Evolutionary conservation across 495 filamentous ascomycete genomes (phyloP).

Genomic region (Massariosphaeria phaeospora): DNA sequence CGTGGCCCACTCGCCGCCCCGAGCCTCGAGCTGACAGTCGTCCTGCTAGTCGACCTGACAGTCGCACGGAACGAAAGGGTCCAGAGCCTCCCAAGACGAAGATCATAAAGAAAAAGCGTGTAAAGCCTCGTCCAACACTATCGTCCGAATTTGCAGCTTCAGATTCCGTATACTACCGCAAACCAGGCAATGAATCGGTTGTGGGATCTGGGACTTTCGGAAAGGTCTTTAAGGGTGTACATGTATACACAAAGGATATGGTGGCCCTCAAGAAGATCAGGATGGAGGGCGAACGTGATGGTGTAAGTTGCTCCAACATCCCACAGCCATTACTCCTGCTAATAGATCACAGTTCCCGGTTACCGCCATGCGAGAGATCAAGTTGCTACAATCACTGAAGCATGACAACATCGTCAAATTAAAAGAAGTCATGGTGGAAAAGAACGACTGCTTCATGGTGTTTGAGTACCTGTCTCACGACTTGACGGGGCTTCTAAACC

Average conservation of each 20-base stretch:
- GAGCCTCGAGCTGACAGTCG: constrained; percentile 38
- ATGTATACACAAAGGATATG: constrained; percentile 85
- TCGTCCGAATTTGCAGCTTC: constrained; percentile 66
- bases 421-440: constrained; percentile 95
- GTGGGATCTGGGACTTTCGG: constrained; percentile 92
- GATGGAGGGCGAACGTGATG: constrained; percentile 96
- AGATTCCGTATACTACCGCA: constrained; percentile 84
- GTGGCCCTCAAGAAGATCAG: constrained; percentile 92
- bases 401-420: constrained; percentile 85
- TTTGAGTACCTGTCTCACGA: constrained; percentile 99
- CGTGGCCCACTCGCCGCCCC: constrained; percentile 23
- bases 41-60: constrained; percentile 43
- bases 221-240: constrained; percentile 96
- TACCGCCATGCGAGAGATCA: constrained; percentile 94
- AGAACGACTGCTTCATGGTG: constrained; percentile 99
- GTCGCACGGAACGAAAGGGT: constrained; percentile 38
- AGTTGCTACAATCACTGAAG: constrained; percentile 88
- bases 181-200: constrained; percentile 90
- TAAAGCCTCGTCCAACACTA: constrained; percentile 67
- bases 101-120: constrained; percentile 54
- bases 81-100: constrained; percentile 52
- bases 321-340: constrained; percentile 8
- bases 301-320: constrained; percentile 41
- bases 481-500: constrained; percentile 80
- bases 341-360: constrained; percentile 66